Evolutionary conservation across 2,329 filamentous ascomycete species (phyloP).

Genomic region (Aaosphaeria pasadenensis): DNA sequence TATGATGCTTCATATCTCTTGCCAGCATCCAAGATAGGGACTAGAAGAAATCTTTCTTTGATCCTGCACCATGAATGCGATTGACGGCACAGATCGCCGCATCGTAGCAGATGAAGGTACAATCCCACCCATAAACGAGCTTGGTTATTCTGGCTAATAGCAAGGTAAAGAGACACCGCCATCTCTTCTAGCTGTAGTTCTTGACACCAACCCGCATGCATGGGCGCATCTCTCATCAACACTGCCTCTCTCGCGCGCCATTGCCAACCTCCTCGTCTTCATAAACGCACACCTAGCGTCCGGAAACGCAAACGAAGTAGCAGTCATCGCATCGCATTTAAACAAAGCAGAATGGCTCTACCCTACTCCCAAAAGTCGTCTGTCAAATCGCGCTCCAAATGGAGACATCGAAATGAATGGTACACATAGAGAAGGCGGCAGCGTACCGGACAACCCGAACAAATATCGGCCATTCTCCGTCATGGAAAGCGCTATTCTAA

Average conservation of each 20-base stretch:
- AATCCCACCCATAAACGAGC: neutral
- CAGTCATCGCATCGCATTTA: slow-evolving; percentile 84
- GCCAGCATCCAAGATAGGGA: too few species aligned
- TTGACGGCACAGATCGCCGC: slow-evolving; percentile 57
- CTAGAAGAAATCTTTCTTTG: neutral
- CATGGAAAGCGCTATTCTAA: slow-evolving; percentile 76
- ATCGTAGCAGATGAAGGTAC: slow-evolving; percentile 35
- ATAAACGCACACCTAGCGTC: slow-evolving; percentile 95
- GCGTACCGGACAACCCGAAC: slow-evolving; percentile 58
- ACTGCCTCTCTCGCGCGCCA: slow-evolving; percentile 76
- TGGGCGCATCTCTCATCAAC: slow-evolving; percentile 76
- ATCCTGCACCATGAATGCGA: slow-evolving; percentile 55
- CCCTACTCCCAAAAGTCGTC: slow-evolving; percentile 50
- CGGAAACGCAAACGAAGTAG: slow-evolving; percentile 89
- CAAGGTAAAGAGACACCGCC: slow-evolving; percentile 55
- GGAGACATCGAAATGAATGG: slow-evolving; percentile 24
- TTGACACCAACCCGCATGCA: slow-evolving; percentile 95
- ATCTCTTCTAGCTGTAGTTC: slow-evolving; percentile 82
- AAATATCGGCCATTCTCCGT: slow-evolving; percentile 92
- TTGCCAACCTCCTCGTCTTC: slow-evolving; percentile 91
- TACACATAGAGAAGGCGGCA: slow-evolving; percentile 11
- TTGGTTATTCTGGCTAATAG: neutral
- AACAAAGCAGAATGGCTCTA: slow-evolving; percentile 89
- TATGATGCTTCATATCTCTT: too few species aligned
- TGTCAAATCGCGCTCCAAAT: slow-evolving; percentile 12